Evolutionary conservation across 192 early-diverging fungal genomes (phyloP), one percentile per base, ranked within the genome.

Genomic region (Fimicolochytrium jonesii): DNA sequence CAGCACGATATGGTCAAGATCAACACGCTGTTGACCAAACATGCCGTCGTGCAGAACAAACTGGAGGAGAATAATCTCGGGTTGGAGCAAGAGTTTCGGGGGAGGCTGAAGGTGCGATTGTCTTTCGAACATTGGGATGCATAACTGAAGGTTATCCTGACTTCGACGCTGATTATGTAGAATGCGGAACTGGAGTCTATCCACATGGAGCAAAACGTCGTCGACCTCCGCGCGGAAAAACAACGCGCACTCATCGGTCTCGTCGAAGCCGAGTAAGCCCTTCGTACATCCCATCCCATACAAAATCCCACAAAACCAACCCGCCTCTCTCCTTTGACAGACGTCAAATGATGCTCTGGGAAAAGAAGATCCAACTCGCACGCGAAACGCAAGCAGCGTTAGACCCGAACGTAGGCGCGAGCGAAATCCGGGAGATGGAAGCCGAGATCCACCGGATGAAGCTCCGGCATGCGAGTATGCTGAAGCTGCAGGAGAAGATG

Each of bases 341-440:
- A 62, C 83, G 81, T 1, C 83, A 85, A 56, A 72, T 84, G 33
- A 80, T 85, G 78, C 70, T 85, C 11, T 85, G 83, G 83, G 81
- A 85, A 58, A 85, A 85, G 52, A 85, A 85, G 54, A 85, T 84
- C 58, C 83, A 85, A 59, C 71, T 85, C 26, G 81, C 83, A 18
- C 84, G 82, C 49, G 83, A 85, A 73, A 85, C 83, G 11, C 78
- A 80, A 42, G 74, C 76, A 6, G 83, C 83, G 9, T 67, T 85
- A 18, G 83, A 85, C 56, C 83, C 83, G 18, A 85, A 83, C 48
- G 62, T 85, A 43, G 83, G 83, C 26, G 78, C 83, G 2, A 79
- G 74, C 3, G 83, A 85, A 54, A 83, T 85, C 43, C 50, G 66
- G 11, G 83, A 83, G 61, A 85, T 85, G 83, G 44, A 69, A 17